A percentile compares a stretch with the other conserved stretches of the same genome.
Conservation (phyloP, 2,329 filamentous ascomycete genomes). For the Drechslerella dactyloides region DNA sequence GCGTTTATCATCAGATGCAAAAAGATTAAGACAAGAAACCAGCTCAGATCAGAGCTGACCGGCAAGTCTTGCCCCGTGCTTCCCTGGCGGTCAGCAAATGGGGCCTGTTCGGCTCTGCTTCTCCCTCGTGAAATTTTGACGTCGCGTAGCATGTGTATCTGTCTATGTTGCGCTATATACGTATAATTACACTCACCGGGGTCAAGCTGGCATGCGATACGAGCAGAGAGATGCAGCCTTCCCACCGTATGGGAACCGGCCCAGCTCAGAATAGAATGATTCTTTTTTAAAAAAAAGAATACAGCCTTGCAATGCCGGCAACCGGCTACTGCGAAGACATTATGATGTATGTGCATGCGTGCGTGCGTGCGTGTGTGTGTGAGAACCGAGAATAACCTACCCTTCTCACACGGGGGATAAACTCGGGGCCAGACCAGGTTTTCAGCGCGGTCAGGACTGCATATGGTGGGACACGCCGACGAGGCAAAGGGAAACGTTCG, state of each 20-base stretch:
- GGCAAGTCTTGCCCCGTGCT: slow-evolving; percentile 5
- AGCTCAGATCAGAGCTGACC: not conserved
- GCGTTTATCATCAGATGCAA: slow-evolving; percentile 19
- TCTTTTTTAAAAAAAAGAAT: slow-evolving; percentile 17
- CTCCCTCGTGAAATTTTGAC: slow-evolving; percentile 45
- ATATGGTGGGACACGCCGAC: slow-evolving; percentile 23
- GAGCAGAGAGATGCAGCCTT: slow-evolving; percentile 10
- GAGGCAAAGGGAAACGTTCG: slow-evolving; percentile 13
- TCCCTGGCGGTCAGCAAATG: slow-evolving; percentile 10
- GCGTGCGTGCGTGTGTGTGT: too few relatives aligned
- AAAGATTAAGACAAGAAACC: slow-evolving; percentile 3
- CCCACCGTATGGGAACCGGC: slow-evolving; percentile 20
- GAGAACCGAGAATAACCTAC: slow-evolving; percentile 49
- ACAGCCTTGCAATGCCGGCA: not conserved
- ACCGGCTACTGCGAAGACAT: slow-evolving; percentile 9
- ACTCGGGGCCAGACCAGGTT: slow-evolving; percentile 51
- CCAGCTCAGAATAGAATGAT: slow-evolving; percentile 15
- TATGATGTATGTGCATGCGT: too few relatives aligned
- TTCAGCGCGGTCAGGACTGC: slow-evolving; percentile 26
- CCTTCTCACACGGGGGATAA: slow-evolving; percentile 45
- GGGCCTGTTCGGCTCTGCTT: slow-evolving; percentile 18
- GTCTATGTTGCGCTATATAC: too few relatives aligned
- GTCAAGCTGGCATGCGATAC: slow-evolving; percentile 27
- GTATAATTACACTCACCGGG: slow-evolving; percentile 28
- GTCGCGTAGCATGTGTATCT: slow-evolving; percentile 14